Conservation (phyloP, 306 rosid species). For the Sechiopsis laciniata region DNA sequence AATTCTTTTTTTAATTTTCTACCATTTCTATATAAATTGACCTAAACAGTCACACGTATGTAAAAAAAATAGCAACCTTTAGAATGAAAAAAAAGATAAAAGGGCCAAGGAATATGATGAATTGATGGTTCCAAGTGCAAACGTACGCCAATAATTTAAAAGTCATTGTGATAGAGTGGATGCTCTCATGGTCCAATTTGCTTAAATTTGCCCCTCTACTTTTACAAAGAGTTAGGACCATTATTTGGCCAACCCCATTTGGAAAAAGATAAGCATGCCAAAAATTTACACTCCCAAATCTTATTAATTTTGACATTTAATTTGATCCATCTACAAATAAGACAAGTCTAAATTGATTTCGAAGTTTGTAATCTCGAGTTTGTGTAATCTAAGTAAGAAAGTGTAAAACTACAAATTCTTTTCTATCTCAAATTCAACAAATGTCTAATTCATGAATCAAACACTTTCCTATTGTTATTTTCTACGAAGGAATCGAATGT, state of each 20-base stretch:
- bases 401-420: too few relatives aligned
- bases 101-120: constrained; percentile 1
- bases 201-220: neutral
- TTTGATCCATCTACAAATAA: too few relatives aligned
- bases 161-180: neutral
- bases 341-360: too few relatives aligned
- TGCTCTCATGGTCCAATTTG: constrained; percentile 16
- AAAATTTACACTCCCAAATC: too few relatives aligned
- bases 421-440: neutral
- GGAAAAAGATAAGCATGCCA: neutral
- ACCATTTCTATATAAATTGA: too few relatives aligned
- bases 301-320: too few relatives aligned
- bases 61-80: neutral
- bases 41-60: neutral
- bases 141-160: neutral
- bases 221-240: neutral
- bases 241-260: constrained; percentile 13
- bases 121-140: constrained; percentile 16
- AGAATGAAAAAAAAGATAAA: neutral
- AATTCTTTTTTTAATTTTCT: too few relatives aligned
- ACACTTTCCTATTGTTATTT: neutral
- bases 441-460: neutral
- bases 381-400: too few relatives aligned
- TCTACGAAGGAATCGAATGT: neutral
- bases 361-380: too few relatives aligned